Evolutionary conservation across 2,329 filamentous ascomycete species (phyloP).

Genomic region (Penicillium sp.): DNA sequence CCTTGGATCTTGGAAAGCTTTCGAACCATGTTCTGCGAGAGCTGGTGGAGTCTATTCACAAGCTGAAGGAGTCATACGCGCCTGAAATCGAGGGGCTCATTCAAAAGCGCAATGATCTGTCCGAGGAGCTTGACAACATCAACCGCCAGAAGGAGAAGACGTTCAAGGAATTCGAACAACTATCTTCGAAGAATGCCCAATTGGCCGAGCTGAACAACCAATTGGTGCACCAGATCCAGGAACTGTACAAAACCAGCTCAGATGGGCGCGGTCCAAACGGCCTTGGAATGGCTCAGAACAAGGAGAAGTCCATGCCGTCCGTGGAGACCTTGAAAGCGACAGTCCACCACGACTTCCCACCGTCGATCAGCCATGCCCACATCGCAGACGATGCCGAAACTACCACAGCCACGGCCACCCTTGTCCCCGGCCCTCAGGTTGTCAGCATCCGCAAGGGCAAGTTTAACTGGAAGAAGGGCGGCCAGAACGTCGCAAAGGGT

Average conservation of each 20-base stretch:
- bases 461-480: slow-evolving; percentile 98
- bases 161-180: slow-evolving; percentile 89
- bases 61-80: slow-evolving; percentile 74
- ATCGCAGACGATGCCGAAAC: slow-evolving; percentile 63
- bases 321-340: slow-evolving; percentile 44
- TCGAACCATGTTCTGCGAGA: slow-evolving; percentile 60
- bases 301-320: slow-evolving; percentile 48
- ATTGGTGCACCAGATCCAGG: slow-evolving; percentile 88
- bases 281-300: slow-evolving; percentile 57
- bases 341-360: slow-evolving; percentile 48
- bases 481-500: slow-evolving; percentile 88
- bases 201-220: slow-evolving; percentile 94
- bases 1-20: slow-evolving; percentile 70
- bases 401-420: slow-evolving; percentile 52
- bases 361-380: slow-evolving; percentile 53
- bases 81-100: slow-evolving; percentile 81
- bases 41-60: slow-evolving; percentile 58
- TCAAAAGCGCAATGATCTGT: slow-evolving; percentile 74
- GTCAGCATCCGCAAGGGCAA: slow-evolving; percentile 95
- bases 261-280: slow-evolving; percentile 46
- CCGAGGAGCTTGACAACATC: slow-evolving; percentile 79
- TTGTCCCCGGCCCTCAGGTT: slow-evolving; percentile 75
- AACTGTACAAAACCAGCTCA: slow-evolving; percentile 73
- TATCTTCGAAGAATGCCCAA: slow-evolving; percentile 91
- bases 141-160: slow-evolving; percentile 86